A percentile compares a stretch with the other conserved stretches of the same genome.
phyloP scores from a whole-genome alignment of 2,329 filamentous ascomycete species.

The Penicillium sclerotigenum region DNA sequence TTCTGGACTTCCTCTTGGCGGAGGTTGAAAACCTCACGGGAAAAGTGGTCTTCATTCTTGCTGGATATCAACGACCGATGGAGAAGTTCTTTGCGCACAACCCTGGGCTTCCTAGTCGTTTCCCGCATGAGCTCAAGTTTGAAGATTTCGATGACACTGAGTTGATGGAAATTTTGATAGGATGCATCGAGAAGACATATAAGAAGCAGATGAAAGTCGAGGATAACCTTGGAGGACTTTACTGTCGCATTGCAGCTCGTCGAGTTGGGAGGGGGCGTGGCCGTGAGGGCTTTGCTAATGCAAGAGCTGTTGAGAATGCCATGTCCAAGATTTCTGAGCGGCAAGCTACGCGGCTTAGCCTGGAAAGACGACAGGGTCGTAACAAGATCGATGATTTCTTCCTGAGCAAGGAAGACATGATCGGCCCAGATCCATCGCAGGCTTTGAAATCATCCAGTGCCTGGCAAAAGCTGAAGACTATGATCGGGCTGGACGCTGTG shows the following conservation, averaged over 20 bases:
- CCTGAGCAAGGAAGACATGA: constrained; percentile 65
- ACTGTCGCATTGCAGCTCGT: constrained; percentile 59
- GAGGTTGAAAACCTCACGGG: constrained; percentile 70
- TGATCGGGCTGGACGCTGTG: constrained; percentile 61
- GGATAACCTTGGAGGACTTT: constrained; percentile 58
- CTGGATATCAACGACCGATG: constrained; percentile 72
- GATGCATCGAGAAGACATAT: constrained; percentile 56
- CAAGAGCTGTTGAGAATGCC: constrained; percentile 63
- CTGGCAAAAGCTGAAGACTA: constrained; percentile 56
- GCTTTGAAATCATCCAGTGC: constrained; percentile 53
- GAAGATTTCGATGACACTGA: constrained; percentile 66
- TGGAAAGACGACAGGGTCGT: constrained; percentile 44
- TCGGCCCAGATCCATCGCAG: constrained; percentile 63
- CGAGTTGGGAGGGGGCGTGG: constrained; percentile 62
- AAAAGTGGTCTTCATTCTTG: constrained; percentile 68
- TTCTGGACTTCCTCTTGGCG: constrained; percentile 68
- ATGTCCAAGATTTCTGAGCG: constrained; percentile 54
- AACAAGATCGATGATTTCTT: constrained; percentile 55
- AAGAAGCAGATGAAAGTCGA: constrained; percentile 57
- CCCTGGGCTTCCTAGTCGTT: constrained; percentile 65
- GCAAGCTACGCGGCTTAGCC: constrained; percentile 56
- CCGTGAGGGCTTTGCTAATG: constrained; percentile 69
- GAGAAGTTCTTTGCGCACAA: constrained; percentile 74
- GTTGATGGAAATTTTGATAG: constrained; percentile 58
- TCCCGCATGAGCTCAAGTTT: constrained; percentile 65